Evolutionary conservation across 2,329 filamentous ascomycete species (phyloP), one percentile per base, ranked within the genome.

Genomic region (Thielaviopsis euricoi): DNA sequence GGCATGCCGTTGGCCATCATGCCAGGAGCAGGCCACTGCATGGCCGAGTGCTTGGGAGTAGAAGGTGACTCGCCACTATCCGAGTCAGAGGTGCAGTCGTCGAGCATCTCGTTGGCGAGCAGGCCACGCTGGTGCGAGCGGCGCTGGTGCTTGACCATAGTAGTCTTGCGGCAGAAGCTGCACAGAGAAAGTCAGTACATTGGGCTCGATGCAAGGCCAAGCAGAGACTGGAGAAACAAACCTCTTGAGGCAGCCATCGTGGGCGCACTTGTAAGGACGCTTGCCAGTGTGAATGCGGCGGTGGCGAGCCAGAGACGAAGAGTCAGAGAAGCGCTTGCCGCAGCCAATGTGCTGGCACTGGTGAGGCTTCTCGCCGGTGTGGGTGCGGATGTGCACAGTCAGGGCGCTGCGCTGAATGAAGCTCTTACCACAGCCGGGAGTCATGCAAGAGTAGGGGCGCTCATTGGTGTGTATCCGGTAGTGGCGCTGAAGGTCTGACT

Each of bases 391-490:
- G 66, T 87, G 83, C 48, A 86, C 83, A 2, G 82, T 86, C 63
- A 86, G 69, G 46, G 83, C 83, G 67, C 82, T 86, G 61, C 82
- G 74, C 65, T 86, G 83, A 62, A 86, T 86, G 67, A 86, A 86
- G 68, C 80, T 82, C 71, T 86, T 86, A 51, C 80, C 79, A 65
- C 83, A 86, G 6, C 76, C 79, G 9, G 74, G 74, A 9, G 74
- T 77, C 58, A 72, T 72, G 69, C 82, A 86, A 29, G 76, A 74
- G 66, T 85, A 85, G 10, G 83, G 83, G 21, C 82, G 73, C 68
- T 86, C 82, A 65, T 85, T 85, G 57, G 83, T 86, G 69, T 86
- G 83, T 65, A 86, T 86, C 62, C 83, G 77, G 65, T 83, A 83
- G 65, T 86, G 83, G 66, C 83, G 76, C 65, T 85, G 81, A 61